Base-by-base conservation (phyloP, 2,329 filamentous ascomycete genomes). In the Esteya vermicola region DNA sequence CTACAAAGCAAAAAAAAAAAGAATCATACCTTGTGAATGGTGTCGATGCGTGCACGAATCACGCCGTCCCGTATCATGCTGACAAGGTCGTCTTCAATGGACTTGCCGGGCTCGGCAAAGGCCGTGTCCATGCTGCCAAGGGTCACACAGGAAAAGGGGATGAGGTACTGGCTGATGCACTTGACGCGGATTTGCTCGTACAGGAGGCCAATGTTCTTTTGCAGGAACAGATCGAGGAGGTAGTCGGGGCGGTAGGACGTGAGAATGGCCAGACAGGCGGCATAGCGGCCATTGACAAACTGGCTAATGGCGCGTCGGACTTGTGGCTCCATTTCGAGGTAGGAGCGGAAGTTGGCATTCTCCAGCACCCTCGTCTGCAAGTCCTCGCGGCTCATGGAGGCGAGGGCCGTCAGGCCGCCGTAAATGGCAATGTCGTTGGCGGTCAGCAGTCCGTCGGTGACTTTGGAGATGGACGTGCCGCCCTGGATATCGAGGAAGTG, bases 361-460 rank as follows among this genome's bases (percentile, higher is more conserved):
- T 91, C 84, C 1, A 98, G 72, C 3, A 96, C 85, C 7, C 68
- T 67, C 6, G 61, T 63, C 56, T 91, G 81, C 19, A 98, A 67
- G 45, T 85, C 77, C 8, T 68, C 65, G 36, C 91, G 76, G 44
- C 83, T 72, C 82, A 96, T 93, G 2, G 85, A 86, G 21, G 89
- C 89, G 20, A 98, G 72, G 6, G 91, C 85, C 48, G 89, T 81
- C 20, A 98, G 73, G 6, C 85, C 88, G 36, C 89, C 91, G 51
- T 96, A 98, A 9, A 91, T 73, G 18, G 91, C 89, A 19, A 98
- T 67, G 51, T 98, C 91, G 54, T 95, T 95, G 7, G 79, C 72
- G 22, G 78, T 86, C 34, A 85, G 68, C 21, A 93, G 69, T 7
- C 43, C 41, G 38, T 83, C 73, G 45, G 76, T 81, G 56, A 81